Percentiles rank a stretch among this genome's conserved stretches.
Evolutionary conservation across 331 rosid species (phyloP).

Genomic region (Telfairia occidentalis): DNA sequence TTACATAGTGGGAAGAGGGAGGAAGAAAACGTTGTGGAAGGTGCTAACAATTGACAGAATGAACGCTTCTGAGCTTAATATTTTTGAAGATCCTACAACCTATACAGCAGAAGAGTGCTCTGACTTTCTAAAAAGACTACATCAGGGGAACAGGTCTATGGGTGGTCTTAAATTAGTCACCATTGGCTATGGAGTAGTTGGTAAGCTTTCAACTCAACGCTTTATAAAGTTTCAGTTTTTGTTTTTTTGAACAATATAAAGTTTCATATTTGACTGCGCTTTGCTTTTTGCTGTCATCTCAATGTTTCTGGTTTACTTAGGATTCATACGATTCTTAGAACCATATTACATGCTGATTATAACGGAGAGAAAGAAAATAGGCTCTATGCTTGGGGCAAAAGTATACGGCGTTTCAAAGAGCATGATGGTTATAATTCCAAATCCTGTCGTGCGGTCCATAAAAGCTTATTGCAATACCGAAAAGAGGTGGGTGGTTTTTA

Average conservation of each 20-base stretch:
- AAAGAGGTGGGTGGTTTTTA: not conserved
- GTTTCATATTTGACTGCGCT: not conserved
- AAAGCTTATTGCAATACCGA: slow-evolving; percentile 11
- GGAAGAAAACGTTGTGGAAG: slow-evolving; percentile 7
- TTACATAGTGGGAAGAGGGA: slow-evolving; percentile 18
- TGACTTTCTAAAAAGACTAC: slow-evolving; percentile 3
- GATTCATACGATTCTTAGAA: slow-evolving; percentile 12
- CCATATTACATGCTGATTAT: slow-evolving; percentile 19
- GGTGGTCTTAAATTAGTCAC: slow-evolving; percentile 16
- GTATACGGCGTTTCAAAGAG: slow-evolving; percentile 9
- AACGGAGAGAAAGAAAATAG: slow-evolving; percentile 14
- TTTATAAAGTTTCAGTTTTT: not conserved
- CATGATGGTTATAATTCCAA: slow-evolving; percentile 16
- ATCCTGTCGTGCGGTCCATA: slow-evolving; percentile 11
- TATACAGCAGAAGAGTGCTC: slow-evolving; percentile 2
- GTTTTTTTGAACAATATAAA: no score
- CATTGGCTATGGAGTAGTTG: slow-evolving; percentile 12
- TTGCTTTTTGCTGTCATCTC: not conserved
- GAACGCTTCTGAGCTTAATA: slow-evolving; percentile 12
- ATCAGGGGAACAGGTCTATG: slow-evolving; percentile 14
- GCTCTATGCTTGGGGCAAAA: slow-evolving; percentile 14
- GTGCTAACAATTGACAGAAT: slow-evolving; percentile 13
- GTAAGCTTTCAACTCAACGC: not conserved
- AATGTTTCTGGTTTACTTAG: not conserved
- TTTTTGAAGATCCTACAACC: slow-evolving; percentile 7